These are phyloP conservation scores for Tylopilus balloui DNA, from an alignment of 768 basidiomycete species.

Conservation along the genomic window DNA sequence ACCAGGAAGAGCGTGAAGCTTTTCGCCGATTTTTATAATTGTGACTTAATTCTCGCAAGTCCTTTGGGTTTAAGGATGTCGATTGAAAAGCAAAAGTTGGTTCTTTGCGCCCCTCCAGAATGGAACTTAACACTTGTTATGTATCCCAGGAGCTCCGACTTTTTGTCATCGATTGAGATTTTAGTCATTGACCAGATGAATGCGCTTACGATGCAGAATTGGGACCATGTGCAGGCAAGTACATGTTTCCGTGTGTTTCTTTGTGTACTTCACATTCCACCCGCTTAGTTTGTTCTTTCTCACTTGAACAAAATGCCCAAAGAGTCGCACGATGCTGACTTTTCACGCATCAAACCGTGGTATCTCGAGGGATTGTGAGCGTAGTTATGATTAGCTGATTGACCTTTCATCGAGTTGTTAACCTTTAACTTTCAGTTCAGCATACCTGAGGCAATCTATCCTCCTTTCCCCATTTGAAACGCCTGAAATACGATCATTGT, in stretches of 20 bases:
- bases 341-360: slow-evolving; percentile 97
- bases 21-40: slow-evolving; percentile 86
- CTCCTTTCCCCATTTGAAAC: slow-evolving; percentile 85
- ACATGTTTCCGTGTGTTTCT: background rate
- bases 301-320: slow-evolving; percentile 87
- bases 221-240: slow-evolving; percentile 92
- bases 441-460: slow-evolving; percentile 86
- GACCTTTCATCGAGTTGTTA: slow-evolving; percentile 41
- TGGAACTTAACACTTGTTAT: background rate
- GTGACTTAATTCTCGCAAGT: slow-evolving; percentile 90
- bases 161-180: slow-evolving; percentile 90
- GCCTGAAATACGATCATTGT: slow-evolving; percentile 80
- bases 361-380: slow-evolving; percentile 91
- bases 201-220: slow-evolving; percentile 95
- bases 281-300: slow-evolving; percentile 71
- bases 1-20: slow-evolving; percentile 90
- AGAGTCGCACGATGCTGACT: slow-evolving; percentile 90
- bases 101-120: background rate
- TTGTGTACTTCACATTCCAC: background rate
- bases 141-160: slow-evolving; percentile 70
- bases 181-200: slow-evolving; percentile 91
- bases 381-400: slow-evolving; percentile 47
- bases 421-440: slow-evolving; percentile 47
- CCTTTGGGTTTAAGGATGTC: slow-evolving; percentile 87
- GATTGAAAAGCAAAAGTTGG: slow-evolving; percentile 92